Evolutionary conservation across 2,329 filamentous ascomycete genomes (phyloP).

Genomic region (Curvularia hawaiiensis): DNA sequence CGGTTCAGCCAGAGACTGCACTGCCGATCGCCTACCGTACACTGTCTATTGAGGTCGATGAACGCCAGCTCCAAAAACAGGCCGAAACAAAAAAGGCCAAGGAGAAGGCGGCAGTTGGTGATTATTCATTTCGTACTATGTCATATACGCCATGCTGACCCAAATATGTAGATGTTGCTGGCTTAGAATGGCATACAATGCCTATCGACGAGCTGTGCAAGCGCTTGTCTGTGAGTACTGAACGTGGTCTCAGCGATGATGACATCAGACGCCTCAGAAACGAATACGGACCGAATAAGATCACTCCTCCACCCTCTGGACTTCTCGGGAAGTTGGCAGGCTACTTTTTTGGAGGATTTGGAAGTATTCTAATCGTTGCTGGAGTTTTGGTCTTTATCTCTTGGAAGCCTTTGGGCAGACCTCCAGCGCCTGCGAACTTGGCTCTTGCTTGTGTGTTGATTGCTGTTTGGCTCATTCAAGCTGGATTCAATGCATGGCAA

Average conservation of each 20-base stretch:
- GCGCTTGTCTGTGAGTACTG: conserved; percentile 62
- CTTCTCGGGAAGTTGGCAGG: conserved; percentile 63
- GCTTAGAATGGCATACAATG: conserved; percentile 71
- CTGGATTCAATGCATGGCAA: conserved; percentile 62
- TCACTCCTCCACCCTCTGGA: conserved; percentile 68
- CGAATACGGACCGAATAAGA: conserved; percentile 70
- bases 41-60: conserved; percentile 52
- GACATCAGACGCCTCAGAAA: conserved; percentile 61
- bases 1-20: conserved; percentile 50
- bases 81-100: conserved; percentile 39
- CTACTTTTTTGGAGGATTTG: conserved; percentile 81
- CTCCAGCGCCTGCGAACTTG: conserved; percentile 72
- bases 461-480: conserved; percentile 68
- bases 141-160: conserved; percentile 19
- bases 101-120: conserved; percentile 43
- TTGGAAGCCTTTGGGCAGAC: conserved; percentile 75
- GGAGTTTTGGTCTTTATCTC: conserved; percentile 75
- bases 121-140: background rate
- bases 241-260: conserved; percentile 64
- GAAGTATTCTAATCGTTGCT: conserved; percentile 70
- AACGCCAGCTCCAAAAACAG: conserved; percentile 38
- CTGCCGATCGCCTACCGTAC: conserved; percentile 53
- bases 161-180: conserved; percentile 45
- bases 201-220: conserved; percentile 62
- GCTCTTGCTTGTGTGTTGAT: conserved; percentile 75